Percentiles rank a stretch among this genome's conserved stretches.
Evolutionary conservation across 352 stramenopile genomes (phyloP).

Genomic region (Globisporangium paroecandrum): DNA sequence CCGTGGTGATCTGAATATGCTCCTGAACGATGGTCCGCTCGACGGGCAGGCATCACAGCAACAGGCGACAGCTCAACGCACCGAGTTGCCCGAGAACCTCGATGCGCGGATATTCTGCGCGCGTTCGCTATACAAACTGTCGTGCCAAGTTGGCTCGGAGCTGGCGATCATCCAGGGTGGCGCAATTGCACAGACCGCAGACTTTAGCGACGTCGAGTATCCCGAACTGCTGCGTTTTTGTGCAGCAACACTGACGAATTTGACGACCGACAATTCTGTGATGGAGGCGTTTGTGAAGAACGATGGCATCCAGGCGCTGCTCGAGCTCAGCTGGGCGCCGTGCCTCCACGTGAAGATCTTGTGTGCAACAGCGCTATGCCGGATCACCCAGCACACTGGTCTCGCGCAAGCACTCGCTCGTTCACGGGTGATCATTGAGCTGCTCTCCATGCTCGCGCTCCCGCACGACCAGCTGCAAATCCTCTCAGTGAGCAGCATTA

Average conservation of each 20-base stretch:
- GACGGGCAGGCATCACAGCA: constrained; percentile 16
- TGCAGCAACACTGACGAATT: constrained; percentile 58
- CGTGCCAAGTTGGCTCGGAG: constrained; percentile 52
- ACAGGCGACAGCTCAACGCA: not conserved
- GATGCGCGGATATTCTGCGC: constrained; percentile 62
- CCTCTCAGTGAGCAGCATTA: constrained; percentile 56
- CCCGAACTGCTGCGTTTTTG: constrained; percentile 50
- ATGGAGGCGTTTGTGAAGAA: constrained; percentile 52
- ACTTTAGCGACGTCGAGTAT: constrained; percentile 70
- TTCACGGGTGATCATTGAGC: constrained; percentile 48
- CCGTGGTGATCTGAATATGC: constrained; percentile 29
- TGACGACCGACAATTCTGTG: constrained; percentile 38
- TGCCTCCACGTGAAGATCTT: constrained; percentile 66
- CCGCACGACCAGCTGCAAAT: constrained; percentile 52
- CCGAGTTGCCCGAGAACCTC: constrained; percentile 34
- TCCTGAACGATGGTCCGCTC: constrained; percentile 18
- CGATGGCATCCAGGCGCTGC: constrained; percentile 53
- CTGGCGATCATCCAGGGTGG: constrained; percentile 57
- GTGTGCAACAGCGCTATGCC: constrained; percentile 60
- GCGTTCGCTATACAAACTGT: constrained; percentile 78
- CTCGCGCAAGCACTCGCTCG: constrained; percentile 41
- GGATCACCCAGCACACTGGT: constrained; percentile 36
- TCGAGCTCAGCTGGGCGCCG: constrained; percentile 69
- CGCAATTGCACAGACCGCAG: constrained; percentile 63
- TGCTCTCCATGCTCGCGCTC: constrained; percentile 65